Evolutionary conservation across 2,329 filamentous ascomycete genomes (phyloP).

Genomic region (Claviceps sp.): DNA sequence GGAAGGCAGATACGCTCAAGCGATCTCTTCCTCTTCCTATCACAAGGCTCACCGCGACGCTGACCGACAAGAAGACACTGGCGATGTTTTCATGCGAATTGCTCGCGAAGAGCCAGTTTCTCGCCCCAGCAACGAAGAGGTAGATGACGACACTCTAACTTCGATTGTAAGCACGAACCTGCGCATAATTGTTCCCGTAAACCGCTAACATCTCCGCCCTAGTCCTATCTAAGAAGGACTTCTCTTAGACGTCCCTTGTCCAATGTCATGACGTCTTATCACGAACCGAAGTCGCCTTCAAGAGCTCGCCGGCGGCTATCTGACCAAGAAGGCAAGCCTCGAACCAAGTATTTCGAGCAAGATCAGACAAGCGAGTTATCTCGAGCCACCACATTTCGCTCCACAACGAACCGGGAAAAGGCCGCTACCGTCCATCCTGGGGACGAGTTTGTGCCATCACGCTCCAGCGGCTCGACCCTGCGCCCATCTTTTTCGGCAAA

Average conservation of each 20-base stretch:
- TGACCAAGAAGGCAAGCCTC: conserved; percentile 38
- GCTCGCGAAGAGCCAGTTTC: conserved; percentile 37
- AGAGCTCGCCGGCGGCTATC: conserved; percentile 39
- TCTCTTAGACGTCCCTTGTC: conserved; percentile 41
- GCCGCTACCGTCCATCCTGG: conserved; percentile 24
- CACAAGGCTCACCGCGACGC: neutral
- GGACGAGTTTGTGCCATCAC: conserved; percentile 23
- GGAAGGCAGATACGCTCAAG: conserved; percentile 24
- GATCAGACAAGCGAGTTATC: conserved; percentile 26
- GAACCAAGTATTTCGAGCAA: conserved; percentile 27
- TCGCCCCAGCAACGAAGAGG: conserved; percentile 22
- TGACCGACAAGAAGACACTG: conserved; percentile 32
- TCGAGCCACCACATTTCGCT: conserved; percentile 32
- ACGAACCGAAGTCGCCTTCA: conserved; percentile 37
- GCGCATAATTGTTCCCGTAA: neutral
- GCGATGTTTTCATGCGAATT: conserved; percentile 46
- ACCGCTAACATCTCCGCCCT: conserved; percentile 3
- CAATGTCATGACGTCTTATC: conserved; percentile 30
- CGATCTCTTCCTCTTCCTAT: neutral
- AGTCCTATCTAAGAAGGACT: conserved; percentile 36
- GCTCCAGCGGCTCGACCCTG: conserved; percentile 17
- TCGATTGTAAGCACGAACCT: conserved; percentile 31
- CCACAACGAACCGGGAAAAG: conserved; percentile 27
- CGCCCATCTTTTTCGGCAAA: conserved; percentile 36
- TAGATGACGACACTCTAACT: conserved; percentile 22